Evolutionary conservation across 2,329 filamentous ascomycete species (phyloP), one percentile per base, ranked within the genome.

Genomic region (Aspergillus pseudotamarii): DNA sequence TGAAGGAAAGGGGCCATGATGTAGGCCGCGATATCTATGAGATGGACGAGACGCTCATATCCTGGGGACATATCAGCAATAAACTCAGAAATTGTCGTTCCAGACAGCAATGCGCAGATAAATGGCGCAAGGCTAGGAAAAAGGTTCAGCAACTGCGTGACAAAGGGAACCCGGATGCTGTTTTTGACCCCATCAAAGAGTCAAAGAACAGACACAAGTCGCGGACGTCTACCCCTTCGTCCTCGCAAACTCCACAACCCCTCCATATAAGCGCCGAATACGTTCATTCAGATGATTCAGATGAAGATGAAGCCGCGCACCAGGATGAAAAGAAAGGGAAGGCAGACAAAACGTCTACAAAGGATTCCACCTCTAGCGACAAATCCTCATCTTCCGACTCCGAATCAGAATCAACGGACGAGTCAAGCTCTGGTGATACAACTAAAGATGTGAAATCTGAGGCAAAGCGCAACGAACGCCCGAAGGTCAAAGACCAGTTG

Each of bases 51-150:
- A 68, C 65, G 4, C 55, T 71, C 28, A 64, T 79, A 30, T 56
- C 64, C 12, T 79, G 77, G 77, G 73, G 75, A 6, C 53, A 59
- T 14, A 64, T 79, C 14, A 78, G 77, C 59, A 57, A 73, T 43
- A 54, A 48, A 3, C 69, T 79, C 53, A 43, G 66, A 0, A 68
- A 78, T 57, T 62, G 60, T 19, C 74, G 77, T 8, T 77, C 77
- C n/a, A 70, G 77, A 54, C 76, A 79, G 45, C 77, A 79, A 63
- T 77, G 76, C 48, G 75, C 76, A 16, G 77, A 79, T 62, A 78
- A 76, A 63, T 79, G 75, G 75, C 76, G 77, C 55, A 78, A 77
- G 57, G 62, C 77, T 14, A 68, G 69, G 43, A 63, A 50, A 11
- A 66, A 63, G 10, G 65, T 78, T 6, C 30, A 67, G 28, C 43